Base-by-base conservation (phyloP, 768 basidiomycete genomes). In the Phylloporus sp. region DNA sequence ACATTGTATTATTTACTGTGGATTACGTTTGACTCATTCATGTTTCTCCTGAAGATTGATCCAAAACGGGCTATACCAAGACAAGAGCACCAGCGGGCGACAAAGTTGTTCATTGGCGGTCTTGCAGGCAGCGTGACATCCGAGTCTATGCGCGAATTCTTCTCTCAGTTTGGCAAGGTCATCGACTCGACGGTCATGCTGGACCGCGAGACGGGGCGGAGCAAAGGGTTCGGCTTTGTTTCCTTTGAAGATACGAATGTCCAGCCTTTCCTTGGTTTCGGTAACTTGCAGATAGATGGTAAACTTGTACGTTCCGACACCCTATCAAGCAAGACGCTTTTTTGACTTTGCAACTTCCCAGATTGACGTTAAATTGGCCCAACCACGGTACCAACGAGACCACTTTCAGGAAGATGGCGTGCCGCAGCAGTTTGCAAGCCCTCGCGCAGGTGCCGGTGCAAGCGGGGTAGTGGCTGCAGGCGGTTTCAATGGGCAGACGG, bases 151-250 rank as follows among this genome's bases (percentile, higher is more conserved):
- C 83, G 88, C 54, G 81, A 83, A 43, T 97, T 89, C 71, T 95
- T 98, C 69, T 82, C 84, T 34, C 87, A 94, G 63, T 98, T 88
- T 57, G 96, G 96, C 50, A 86, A 84, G 55, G 93, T 99, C 53
- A 87, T 96, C 59, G 95, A 99, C 65, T 93, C 95, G 36, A 98
- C 95, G 1, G 92, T 99, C 56, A 99, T 98, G 96, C 77, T 96
- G 56, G 96, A 99, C 69, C 85, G 92, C 35, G 93, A 97, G 67
- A 93, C 92, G 4, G 87, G 89, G 21, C 71, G 92, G 39, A 93
- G 90, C 69, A 96, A 98, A 66, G 96, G 96, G 11, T 99, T 99
- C 55, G 96, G 94, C 0, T 99, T 99, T 62, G 90, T 98, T 10
- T 95, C 92, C 0, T 95, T 97, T 60, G 87, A 93, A 62, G 86